Evolutionary conservation across 805 yeast species (phyloP).

Genomic region (Cyberlindnera veronae): DNA sequence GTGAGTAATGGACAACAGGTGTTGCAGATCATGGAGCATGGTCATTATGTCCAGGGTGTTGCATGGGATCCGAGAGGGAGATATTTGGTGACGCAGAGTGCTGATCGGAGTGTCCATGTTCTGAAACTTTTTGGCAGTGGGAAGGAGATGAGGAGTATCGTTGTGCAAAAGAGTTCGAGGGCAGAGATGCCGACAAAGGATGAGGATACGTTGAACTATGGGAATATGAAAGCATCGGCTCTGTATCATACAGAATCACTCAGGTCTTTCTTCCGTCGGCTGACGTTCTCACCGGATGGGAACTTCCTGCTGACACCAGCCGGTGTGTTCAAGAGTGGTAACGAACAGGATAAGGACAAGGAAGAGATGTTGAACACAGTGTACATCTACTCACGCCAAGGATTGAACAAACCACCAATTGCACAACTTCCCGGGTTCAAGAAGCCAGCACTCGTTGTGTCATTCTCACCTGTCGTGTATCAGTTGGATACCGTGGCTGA

Average conservation of each 20-base stretch:
- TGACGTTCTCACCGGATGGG: conserved; percentile 91
- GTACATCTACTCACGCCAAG: conserved; percentile 70
- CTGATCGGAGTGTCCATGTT: conserved; percentile 80
- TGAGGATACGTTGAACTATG: conserved; percentile 23
- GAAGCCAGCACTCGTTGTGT: conserved; percentile 80
- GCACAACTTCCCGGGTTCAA: conserved; percentile 75
- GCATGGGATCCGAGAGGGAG: conserved; percentile 89
- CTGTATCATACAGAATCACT: conserved; percentile 83
- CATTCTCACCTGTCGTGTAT: conserved; percentile 71
- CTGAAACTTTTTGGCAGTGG: no score
- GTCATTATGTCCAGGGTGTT: conserved; percentile 93
- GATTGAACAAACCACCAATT: conserved; percentile 66
- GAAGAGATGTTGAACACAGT: conserved; percentile 64
- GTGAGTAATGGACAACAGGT: conserved; percentile 54
- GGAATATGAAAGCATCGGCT: conserved; percentile 34
- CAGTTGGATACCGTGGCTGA: conserved; percentile 26
- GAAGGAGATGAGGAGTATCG: conserved; percentile 33
- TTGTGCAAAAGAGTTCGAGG: conserved; percentile 47
- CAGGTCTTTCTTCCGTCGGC: conserved; percentile 84
- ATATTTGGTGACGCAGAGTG: conserved; percentile 80
- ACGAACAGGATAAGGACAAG: conserved; percentile 19
- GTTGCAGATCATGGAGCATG: conserved; percentile 64
- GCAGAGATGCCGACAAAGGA: conserved; percentile 46
- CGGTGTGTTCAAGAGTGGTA: conserved; percentile 59
- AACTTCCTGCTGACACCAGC: conserved; percentile 71